Percentiles rank a stretch among this genome's conserved stretches.
These are phyloP conservation scores for Sugiyamaella boreocaroliniensis DNA, from an alignment of 805 yeast species.

Conservation along the genomic window DNA sequence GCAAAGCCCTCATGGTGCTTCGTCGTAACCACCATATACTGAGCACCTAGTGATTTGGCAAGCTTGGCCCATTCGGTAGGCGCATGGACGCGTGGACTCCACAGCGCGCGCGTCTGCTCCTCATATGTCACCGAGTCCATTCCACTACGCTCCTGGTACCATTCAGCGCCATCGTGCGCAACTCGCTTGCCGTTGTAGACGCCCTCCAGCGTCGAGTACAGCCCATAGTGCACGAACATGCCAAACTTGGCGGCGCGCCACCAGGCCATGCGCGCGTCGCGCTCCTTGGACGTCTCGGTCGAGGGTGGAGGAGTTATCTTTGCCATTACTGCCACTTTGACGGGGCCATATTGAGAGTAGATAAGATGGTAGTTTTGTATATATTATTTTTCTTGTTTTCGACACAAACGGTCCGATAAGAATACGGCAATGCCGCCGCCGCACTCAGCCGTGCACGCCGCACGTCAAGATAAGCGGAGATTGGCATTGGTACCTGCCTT, in stretches of 20 bases:
- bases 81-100: slow-evolving; percentile 4
- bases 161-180: slow-evolving; percentile 10
- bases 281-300: slow-evolving; percentile 2
- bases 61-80: slow-evolving; percentile 13
- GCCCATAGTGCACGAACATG: slow-evolving; percentile 18
- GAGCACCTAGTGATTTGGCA: slow-evolving; percentile 14
- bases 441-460: too few species aligned
- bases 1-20: slow-evolving; percentile 20
- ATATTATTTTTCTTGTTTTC: too few species aligned
- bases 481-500: too few species aligned
- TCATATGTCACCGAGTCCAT: slow-evolving; percentile 11
- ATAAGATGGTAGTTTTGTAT: too few species aligned
- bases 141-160: slow-evolving; percentile 14
- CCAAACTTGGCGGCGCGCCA: slow-evolving; percentile 17
- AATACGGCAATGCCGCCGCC: too few species aligned
- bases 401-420: too few species aligned
- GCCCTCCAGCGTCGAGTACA: slow-evolving; percentile 17
- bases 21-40: slow-evolving; percentile 16
- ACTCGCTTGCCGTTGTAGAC: slow-evolving; percentile 12
- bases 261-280: slow-evolving; percentile 13
- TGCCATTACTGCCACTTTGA: too few species aligned
- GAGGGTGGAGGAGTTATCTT: slow-evolving; percentile 5
- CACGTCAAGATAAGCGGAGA: too few species aligned
- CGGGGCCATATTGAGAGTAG: too few species aligned
- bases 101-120: slow-evolving; percentile 9